phyloP scores from a whole-genome alignment of 192 early-diverging fungal species.

The Haplosporangium gracile region DNA sequence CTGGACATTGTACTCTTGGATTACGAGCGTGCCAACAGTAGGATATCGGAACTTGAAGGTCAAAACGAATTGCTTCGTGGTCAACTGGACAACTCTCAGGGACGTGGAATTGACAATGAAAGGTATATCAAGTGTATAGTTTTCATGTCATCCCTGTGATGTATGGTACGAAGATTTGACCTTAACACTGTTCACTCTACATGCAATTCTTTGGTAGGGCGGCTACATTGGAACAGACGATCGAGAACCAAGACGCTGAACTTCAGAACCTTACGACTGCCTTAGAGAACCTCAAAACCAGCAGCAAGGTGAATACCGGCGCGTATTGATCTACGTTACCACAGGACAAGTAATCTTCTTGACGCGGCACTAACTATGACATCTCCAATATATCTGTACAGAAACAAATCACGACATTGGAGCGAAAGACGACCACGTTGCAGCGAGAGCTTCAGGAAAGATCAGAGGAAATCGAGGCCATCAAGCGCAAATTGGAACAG shows the following conservation, averaged over 20 bases:
- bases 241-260: constrained; percentile 52
- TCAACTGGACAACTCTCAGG: constrained; percentile 45
- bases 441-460: constrained; percentile 55
- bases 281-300: constrained; percentile 36
- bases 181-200: background rate
- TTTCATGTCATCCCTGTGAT: background rate
- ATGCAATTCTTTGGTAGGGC: constrained; percentile 5
- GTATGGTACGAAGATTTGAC: background rate
- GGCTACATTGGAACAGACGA: constrained; percentile 58
- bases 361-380: background rate
- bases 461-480: constrained; percentile 70
- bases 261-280: constrained; percentile 24
- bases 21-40: constrained; percentile 83
- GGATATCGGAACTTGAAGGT: constrained; percentile 73
- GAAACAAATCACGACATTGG: constrained; percentile 53
- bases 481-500: constrained; percentile 67
- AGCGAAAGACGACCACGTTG: constrained; percentile 36
- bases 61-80: constrained; percentile 70
- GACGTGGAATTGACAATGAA: constrained; percentile 41
- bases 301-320: constrained; percentile 20
- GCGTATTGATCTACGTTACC: background rate
- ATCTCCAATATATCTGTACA: background rate
- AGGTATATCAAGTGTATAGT: constrained; percentile 8
- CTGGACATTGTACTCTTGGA: constrained; percentile 91
- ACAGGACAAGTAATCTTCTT: background rate